Percentiles rank a stretch among this genome's conserved stretches.
Conservation (phyloP, 768 basidiomycete genomes). For the Candolleomyces efflorescens region DNA sequence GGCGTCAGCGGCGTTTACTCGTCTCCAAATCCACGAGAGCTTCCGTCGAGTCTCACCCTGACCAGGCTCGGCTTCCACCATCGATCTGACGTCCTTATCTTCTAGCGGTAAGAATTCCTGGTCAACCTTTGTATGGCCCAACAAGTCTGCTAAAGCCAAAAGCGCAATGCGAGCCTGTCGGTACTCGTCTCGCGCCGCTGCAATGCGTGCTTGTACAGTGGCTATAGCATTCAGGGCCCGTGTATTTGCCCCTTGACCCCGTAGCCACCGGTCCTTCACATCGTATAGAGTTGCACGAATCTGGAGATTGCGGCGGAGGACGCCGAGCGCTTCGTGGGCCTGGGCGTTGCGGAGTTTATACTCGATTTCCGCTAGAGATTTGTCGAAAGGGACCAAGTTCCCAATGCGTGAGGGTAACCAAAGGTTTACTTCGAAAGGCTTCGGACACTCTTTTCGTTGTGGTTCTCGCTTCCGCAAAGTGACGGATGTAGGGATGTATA, state of each 20-base stretch:
- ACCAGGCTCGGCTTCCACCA: not conserved
- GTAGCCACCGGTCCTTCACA: slow-evolving; percentile 17
- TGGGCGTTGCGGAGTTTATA: slow-evolving; percentile 19
- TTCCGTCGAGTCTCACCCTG: slow-evolving; percentile 11
- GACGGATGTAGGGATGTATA: slow-evolving; percentile 11
- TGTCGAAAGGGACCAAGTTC: not conserved
- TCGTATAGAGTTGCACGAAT: slow-evolving; percentile 16
- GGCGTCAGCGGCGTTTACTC: not conserved
- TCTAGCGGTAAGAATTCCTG: not conserved
- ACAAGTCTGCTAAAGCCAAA: not conserved
- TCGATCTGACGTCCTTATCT: not conserved
- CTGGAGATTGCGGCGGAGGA: slow-evolving; percentile 16
- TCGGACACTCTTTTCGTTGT: not conserved
- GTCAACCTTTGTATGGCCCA: not conserved
- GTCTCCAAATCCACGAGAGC: slow-evolving; percentile 17
- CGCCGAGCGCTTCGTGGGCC: slow-evolving; percentile 20
- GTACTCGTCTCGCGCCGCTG: slow-evolving; percentile 3
- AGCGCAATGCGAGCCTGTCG: not conserved
- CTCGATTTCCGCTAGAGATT: slow-evolving; percentile 12
- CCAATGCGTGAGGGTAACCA: slow-evolving; percentile 21
- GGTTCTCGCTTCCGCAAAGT: not conserved
- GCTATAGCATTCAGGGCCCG: slow-evolving; percentile 16
- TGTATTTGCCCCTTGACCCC: slow-evolving; percentile 21
- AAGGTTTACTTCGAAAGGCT: slow-evolving; percentile 11
- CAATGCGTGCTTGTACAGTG: slow-evolving; percentile 13